A percentile compares a stretch with the other conserved stretches of the same genome.
Conservation (phyloP, 257 asterid species). For the Nicotiana tabacum region DNA sequence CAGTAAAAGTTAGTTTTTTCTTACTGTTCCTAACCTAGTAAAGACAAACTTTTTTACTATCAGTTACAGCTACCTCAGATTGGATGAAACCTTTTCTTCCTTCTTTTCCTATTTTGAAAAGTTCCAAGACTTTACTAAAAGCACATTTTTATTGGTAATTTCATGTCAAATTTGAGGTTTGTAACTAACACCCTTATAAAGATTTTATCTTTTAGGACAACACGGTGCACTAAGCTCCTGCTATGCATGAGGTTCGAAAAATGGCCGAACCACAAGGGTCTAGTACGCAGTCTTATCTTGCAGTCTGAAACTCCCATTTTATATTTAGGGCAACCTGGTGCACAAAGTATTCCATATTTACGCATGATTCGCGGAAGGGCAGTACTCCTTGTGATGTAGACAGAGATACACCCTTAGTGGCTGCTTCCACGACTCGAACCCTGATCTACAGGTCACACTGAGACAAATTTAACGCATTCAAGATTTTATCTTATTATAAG, state of each 20-base stretch:
- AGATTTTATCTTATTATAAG: not conserved
- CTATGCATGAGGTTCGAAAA: too few relatives aligned
- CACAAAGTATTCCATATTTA: too few relatives aligned
- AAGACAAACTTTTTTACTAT: slow-evolving; percentile 17
- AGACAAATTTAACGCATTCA: not conserved
- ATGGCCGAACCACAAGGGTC: too few relatives aligned
- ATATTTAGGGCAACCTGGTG: too few relatives aligned
- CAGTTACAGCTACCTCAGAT: slow-evolving; percentile 10
- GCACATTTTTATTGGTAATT: not conserved
- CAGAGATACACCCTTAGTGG: too few relatives aligned
- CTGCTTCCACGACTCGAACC: too few relatives aligned
- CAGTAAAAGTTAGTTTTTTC: slow-evolving; percentile 15
- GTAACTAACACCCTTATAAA: not conserved
- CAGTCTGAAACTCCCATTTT: too few relatives aligned
- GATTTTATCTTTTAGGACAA: not conserved
- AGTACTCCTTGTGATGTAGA: too few relatives aligned
- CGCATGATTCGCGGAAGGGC: too few relatives aligned
- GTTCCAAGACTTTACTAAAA: not conserved
- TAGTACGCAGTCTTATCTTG: too few relatives aligned
- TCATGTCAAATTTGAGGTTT: not conserved
- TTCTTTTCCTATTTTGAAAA: not conserved
- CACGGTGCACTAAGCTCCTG: too few relatives aligned
- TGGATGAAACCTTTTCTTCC: slow-evolving; percentile 15
- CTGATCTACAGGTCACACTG: too few relatives aligned
- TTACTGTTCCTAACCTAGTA: slow-evolving; percentile 22